phyloP scores from a whole-genome alignment of 2,329 filamentous ascomycete genomes.

The Arthrobotrys conoides region DNA sequence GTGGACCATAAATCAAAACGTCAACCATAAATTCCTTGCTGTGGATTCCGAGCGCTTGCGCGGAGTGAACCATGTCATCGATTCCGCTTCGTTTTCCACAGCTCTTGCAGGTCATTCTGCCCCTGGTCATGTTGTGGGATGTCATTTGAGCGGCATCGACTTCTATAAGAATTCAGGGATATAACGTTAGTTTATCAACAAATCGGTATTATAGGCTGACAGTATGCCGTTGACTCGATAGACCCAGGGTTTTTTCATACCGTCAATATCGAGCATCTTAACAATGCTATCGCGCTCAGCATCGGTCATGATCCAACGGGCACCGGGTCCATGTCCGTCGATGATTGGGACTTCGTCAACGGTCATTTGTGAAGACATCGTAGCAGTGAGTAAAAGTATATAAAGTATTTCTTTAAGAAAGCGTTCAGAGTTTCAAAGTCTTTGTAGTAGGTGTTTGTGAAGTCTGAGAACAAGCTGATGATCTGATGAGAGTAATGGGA shows the following conservation, averaged over 20 bases:
- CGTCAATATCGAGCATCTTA: conserved; percentile 15
- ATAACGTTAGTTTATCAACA: too few relatives aligned
- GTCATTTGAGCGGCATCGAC: conserved; percentile 12
- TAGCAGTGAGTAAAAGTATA: not conserved
- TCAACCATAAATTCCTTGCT: conserved; percentile 28
- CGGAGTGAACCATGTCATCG: conserved; percentile 11
- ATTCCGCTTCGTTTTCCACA: conserved; percentile 32
- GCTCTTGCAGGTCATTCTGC: conserved; percentile 16
- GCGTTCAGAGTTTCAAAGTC: not conserved
- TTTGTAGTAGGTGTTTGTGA: not conserved
- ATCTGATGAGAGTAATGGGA: not conserved
- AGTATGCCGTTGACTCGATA: too few relatives aligned
- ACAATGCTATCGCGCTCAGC: conserved; percentile 7
- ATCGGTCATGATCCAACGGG: conserved; percentile 34
- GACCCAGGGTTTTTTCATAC: not conserved
- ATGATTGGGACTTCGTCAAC: not conserved
- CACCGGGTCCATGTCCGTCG: not conserved
- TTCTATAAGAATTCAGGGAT: not conserved
- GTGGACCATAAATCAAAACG: conserved; percentile 8
- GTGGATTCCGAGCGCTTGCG: conserved; percentile 15
- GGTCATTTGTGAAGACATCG: not conserved
- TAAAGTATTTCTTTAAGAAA: not conserved
- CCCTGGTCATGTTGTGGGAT: conserved; percentile 2
- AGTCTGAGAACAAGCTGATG: not conserved
- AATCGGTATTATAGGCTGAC: too few relatives aligned